These are phyloP conservation scores for Blastobotrys buckinghamii DNA, from an alignment of 1,139 yeast species.

Conservation along the genomic window DNA sequence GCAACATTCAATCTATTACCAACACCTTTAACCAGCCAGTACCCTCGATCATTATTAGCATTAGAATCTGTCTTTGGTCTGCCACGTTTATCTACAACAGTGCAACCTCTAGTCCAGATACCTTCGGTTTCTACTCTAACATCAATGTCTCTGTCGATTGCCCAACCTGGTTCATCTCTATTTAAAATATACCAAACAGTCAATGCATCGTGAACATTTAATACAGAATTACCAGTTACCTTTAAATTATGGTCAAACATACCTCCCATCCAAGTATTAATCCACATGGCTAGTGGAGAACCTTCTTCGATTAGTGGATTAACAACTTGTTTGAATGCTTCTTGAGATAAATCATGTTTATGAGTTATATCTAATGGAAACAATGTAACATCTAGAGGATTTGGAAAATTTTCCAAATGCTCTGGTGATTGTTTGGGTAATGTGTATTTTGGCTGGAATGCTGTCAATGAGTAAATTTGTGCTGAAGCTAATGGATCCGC, in stretches of 20 bases:
- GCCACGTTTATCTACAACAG: slow-evolving; percentile 34
- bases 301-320: slow-evolving; percentile 17
- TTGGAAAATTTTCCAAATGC: slow-evolving; percentile 15
- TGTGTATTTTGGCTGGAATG: slow-evolving; percentile 27
- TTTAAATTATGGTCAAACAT: slow-evolving; percentile 30
- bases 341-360: slow-evolving; percentile 27
- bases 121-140: slow-evolving; percentile 38
- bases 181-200: slow-evolving; percentile 31
- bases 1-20: slow-evolving; percentile 30
- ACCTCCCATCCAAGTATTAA: slow-evolving; percentile 31
- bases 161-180: slow-evolving; percentile 25
- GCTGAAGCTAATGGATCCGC: slow-evolving; percentile 40
- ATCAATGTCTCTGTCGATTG: slow-evolving; percentile 26
- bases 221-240: slow-evolving; percentile 21
- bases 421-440: slow-evolving; percentile 26
- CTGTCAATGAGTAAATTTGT: slow-evolving; percentile 33
- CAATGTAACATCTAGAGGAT: slow-evolving; percentile 30
- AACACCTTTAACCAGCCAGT: slow-evolving; percentile 25
- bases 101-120: slow-evolving; percentile 35
- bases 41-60: slow-evolving; percentile 23
- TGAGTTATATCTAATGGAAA: slow-evolving; percentile 38
- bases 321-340: slow-evolving; percentile 19
- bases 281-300: slow-evolving; percentile 34
- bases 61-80: slow-evolving; percentile 24
- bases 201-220: slow-evolving; percentile 38